A percentile compares a stretch with the other conserved stretches of the same genome.
Evolutionary conservation across 225 moss, liverwort and hornwort species (phyloP).

Genomic region (Pleurozium schreberi): DNA sequence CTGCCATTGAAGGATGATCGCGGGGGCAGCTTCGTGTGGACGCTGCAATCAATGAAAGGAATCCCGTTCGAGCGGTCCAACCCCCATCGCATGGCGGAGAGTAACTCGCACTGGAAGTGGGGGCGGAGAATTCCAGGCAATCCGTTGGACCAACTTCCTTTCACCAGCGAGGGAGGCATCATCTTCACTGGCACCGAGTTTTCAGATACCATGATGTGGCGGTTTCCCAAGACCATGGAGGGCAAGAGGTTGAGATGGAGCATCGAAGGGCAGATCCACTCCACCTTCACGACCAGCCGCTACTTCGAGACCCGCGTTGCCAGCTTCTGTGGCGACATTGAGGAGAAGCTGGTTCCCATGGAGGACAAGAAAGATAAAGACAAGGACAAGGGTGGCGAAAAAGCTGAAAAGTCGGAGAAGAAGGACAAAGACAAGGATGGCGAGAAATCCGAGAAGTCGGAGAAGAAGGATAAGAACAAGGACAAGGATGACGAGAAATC

Average conservation of each 20-base stretch:
- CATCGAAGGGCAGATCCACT: constrained; percentile 43
- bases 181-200: constrained; percentile 17
- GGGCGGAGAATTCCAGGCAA: constrained; percentile 21
- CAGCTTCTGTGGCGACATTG: constrained; percentile 38
- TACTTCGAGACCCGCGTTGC: constrained; percentile 44
- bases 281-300: constrained; percentile 30
- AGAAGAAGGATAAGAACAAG: too few relatives aligned
- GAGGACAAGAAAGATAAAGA: too few relatives aligned
- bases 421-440: too few relatives aligned
- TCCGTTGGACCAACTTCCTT: constrained; percentile 31
- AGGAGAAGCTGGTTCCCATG: constrained; percentile 19
- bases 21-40: too few relatives aligned
- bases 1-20: too few relatives aligned
- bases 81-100: too few relatives aligned
- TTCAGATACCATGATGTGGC: constrained; percentile 39
- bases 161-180: constrained; percentile 48
- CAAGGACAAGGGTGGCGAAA: too few relatives aligned
- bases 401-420: too few relatives aligned
- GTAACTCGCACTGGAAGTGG: constrained; percentile 24
- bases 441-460: too few relatives aligned
- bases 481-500: too few relatives aligned
- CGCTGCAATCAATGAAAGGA: too few relatives aligned
- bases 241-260: constrained; percentile 28
- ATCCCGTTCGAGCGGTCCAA: too few relatives aligned
- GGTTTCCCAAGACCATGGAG: constrained; percentile 35